Evolutionary conservation across 2,329 filamentous ascomycete genomes (phyloP).

Genomic region (Aspergillus pseudoviridinutans): DNA sequence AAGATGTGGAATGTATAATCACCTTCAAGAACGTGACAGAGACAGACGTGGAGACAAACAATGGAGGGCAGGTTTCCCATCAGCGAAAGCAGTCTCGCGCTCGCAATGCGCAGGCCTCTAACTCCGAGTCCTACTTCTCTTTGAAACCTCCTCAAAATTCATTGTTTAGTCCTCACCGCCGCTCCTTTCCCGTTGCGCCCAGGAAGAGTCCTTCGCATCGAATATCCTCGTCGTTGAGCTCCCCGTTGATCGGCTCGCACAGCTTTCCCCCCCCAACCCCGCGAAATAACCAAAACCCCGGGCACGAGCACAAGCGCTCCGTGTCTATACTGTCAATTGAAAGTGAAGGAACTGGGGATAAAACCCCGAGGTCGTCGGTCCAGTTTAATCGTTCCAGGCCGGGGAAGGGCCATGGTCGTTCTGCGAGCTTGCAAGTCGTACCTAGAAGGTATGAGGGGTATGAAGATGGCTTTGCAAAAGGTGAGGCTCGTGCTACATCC

Average conservation of each 20-base stretch:
- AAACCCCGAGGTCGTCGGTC: conserved; percentile 26
- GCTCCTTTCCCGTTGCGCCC: conserved; percentile 32
- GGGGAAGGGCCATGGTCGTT: conserved; percentile 66
- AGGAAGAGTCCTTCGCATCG: conserved; percentile 35
- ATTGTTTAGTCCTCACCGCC: conserved; percentile 33
- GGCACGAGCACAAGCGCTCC: conserved; percentile 68
- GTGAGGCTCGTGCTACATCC: conserved; percentile 22
- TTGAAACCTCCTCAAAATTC: conserved; percentile 36
- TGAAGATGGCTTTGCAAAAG: conserved; percentile 37
- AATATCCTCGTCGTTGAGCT: conserved; percentile 38
- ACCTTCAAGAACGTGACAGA: conserved; percentile 84
- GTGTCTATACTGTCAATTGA: conserved; percentile 79
- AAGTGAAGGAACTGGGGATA: conserved; percentile 39
- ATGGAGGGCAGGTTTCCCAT: conserved; percentile 27
- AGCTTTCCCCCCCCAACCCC: conserved; percentile 40
- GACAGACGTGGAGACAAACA: conserved; percentile 29
- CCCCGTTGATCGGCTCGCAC: conserved; percentile 35
- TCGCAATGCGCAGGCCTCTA: conserved; percentile 25
- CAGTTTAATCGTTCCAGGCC: conserved; percentile 48
- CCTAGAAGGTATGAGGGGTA: conserved; percentile 45
- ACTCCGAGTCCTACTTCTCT: conserved; percentile 37
- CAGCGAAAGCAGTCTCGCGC: conserved; percentile 37
- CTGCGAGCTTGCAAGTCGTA: conserved; percentile 75
- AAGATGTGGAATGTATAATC: conserved; percentile 92
- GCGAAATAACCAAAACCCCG: conserved; percentile 27